phyloP scores from a whole-genome alignment of 1,284 basidiomycete genomes.

The Cutaneotrichosporon mucoides region DNA sequence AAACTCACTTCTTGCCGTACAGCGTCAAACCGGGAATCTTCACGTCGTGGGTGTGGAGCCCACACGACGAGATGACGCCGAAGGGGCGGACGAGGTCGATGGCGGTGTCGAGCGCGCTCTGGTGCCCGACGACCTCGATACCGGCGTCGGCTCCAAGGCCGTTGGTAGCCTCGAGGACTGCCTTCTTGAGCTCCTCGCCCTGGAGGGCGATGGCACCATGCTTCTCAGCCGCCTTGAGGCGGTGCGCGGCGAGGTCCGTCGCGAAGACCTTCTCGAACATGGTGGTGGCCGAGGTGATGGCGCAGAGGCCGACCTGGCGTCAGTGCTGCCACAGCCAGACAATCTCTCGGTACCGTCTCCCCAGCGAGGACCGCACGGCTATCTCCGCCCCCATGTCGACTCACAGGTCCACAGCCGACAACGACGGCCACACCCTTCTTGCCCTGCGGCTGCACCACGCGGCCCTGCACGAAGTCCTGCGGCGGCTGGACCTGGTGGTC shows the following conservation, averaged over 20 bases:
- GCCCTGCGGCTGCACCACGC: slow-evolving; percentile 15
- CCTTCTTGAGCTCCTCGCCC: slow-evolving; percentile 27
- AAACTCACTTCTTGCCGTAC: slow-evolving; percentile 66
- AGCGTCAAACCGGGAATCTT: slow-evolving; percentile 53
- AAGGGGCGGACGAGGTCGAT: slow-evolving; percentile 74
- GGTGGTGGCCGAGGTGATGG: slow-evolving; percentile 46
- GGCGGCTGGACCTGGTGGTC: slow-evolving; percentile 15
- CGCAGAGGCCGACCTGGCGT: slow-evolving; percentile 40
- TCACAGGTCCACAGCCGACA: slow-evolving; percentile 51
- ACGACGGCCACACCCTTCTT: slow-evolving; percentile 44
- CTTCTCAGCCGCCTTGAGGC: slow-evolving; percentile 31
- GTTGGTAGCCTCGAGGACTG: slow-evolving; percentile 33
- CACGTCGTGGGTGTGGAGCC: slow-evolving; percentile 53
- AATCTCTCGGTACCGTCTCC: too few relatives aligned
- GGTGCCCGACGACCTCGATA: slow-evolving; percentile 71
- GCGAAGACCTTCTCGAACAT: slow-evolving; percentile 45
- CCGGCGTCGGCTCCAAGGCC: slow-evolving; percentile 51
- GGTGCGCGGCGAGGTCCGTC: slow-evolving; percentile 31
- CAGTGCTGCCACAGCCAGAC: background rate
- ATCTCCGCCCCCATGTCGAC: background rate
- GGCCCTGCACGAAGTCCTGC: background rate
- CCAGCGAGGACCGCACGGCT: too few relatives aligned
- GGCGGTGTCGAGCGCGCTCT: slow-evolving; percentile 63
- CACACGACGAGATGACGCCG: slow-evolving; percentile 73
- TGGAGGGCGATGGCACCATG: slow-evolving; percentile 48